Percentiles rank a stretch among this genome's conserved stretches.
Evolutionary conservation across 164 flowering plant genomes (phyloP).

Genomic region (Annona cherimola): DNA sequence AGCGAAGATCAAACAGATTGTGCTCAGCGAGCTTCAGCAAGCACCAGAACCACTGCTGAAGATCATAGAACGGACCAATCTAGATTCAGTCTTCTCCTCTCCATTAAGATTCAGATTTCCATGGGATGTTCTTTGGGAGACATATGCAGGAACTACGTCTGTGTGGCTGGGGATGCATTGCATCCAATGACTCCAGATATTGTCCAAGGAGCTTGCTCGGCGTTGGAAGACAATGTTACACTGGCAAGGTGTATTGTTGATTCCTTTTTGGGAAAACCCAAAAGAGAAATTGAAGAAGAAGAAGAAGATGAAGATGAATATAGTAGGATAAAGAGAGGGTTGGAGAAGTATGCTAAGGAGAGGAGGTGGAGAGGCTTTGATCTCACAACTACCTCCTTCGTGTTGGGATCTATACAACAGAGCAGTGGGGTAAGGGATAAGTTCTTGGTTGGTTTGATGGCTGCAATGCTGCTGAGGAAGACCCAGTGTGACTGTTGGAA

Average conservation of each 20-base stretch:
- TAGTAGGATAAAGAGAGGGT: conserved; percentile 19
- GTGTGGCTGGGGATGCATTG: conserved; percentile 49
- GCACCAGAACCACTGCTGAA: conserved; percentile 19
- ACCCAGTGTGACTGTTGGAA: conserved; percentile 14
- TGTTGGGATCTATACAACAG: conserved; percentile 15
- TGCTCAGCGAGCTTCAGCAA: conserved; percentile 27
- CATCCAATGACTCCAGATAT: conserved; percentile 64
- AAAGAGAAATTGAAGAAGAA: too few species aligned
- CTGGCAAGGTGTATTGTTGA: conserved; percentile 41
- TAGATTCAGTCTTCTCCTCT: conserved; percentile 17
- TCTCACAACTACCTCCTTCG: conserved; percentile 10
- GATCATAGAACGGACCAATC: conserved; percentile 22
- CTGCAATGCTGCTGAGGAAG: conserved; percentile 12
- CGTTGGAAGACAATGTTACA: conserved; percentile 47
- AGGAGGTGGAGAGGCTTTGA: conserved; percentile 15
- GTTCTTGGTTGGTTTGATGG: conserved; percentile 4
- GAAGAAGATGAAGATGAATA: conserved; percentile 53
- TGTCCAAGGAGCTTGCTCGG: conserved; percentile 47
- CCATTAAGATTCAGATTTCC: conserved; percentile 33
- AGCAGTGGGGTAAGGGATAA: conserved; percentile 17
- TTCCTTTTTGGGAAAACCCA: conserved; percentile 19
- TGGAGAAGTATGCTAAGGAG: conserved; percentile 13
- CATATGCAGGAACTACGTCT: conserved; percentile 33
- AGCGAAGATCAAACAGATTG: conserved; percentile 34
- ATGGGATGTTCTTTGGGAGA: conserved; percentile 32